phyloP scores from a whole-genome alignment of 2,329 filamentous ascomycete genomes.

The Colletotrichum camelliae region DNA sequence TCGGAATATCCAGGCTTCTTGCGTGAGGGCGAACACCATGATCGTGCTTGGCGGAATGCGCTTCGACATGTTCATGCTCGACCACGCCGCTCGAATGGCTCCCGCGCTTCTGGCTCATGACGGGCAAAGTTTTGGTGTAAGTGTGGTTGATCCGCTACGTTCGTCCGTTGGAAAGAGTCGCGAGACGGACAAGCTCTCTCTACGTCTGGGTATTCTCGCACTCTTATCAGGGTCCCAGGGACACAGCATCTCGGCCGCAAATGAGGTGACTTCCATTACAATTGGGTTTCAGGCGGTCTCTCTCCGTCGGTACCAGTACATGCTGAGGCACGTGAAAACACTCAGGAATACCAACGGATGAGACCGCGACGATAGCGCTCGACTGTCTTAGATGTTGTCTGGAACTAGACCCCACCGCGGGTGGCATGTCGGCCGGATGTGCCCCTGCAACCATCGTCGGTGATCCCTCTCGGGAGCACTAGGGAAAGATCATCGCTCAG shows the following conservation, averaged over 20 bases:
- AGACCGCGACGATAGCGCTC: not conserved
- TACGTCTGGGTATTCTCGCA: not conserved
- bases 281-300: not conserved
- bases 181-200: not conserved
- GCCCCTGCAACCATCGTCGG: not conserved
- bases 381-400: constrained; percentile 15
- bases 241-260: not conserved
- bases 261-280: not conserved
- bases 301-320: not conserved
- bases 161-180: not conserved
- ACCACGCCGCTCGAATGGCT: not conserved
- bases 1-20: not conserved
- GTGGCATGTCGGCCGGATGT: not conserved
- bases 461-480: not conserved
- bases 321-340: not conserved
- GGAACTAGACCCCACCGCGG: not conserved
- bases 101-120: constrained; percentile 1
- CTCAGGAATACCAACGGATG: not conserved
- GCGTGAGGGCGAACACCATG: not conserved
- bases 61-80: not conserved
- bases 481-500: not conserved
- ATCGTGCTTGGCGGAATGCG: not conserved
- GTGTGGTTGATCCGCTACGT: not conserved
- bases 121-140: not conserved
- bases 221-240: not conserved